Conservation (phyloP, 2,329 filamentous ascomycete species). For the Calonectria hawksworthii region DNA sequence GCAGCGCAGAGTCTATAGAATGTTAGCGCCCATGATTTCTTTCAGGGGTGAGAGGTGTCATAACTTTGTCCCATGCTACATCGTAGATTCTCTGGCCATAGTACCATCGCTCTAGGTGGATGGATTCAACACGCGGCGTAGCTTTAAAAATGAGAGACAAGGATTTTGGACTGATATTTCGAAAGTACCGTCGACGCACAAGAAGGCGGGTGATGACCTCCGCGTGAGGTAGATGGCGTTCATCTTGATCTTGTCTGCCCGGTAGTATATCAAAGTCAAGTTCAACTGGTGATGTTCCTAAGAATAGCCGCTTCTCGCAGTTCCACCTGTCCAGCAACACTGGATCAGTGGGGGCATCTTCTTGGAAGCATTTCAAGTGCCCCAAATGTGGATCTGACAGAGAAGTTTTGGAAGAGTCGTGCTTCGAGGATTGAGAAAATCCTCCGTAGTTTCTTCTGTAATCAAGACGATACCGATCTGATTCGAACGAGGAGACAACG, state of each 20-base stretch:
- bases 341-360: not conserved
- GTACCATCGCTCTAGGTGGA: conserved; percentile 26
- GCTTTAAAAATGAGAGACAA: not conserved
- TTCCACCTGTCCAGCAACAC: not conserved
- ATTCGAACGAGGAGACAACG: conserved; percentile 16
- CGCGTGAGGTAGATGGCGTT: not conserved
- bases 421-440: no score
- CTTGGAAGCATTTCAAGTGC: no score
- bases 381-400: no score
- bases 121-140: conserved; percentile 10
- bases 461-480: no score
- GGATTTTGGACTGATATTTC: conserved; percentile 2
- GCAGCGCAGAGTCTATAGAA: no score
- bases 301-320: not conserved
- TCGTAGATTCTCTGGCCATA: no score
- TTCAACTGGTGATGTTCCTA: conserved; percentile 5
- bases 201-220: conserved; percentile 26
- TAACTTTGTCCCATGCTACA: no score
- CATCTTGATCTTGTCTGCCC: not conserved
- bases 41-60: no score
- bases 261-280: not conserved
- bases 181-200: conserved; percentile 23
- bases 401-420: no score
- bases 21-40: no score
- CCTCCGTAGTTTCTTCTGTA: no score